Evolutionary conservation across 1,284 basidiomycete species (phyloP).

Genomic region (Rhodotorula sp.): DNA sequence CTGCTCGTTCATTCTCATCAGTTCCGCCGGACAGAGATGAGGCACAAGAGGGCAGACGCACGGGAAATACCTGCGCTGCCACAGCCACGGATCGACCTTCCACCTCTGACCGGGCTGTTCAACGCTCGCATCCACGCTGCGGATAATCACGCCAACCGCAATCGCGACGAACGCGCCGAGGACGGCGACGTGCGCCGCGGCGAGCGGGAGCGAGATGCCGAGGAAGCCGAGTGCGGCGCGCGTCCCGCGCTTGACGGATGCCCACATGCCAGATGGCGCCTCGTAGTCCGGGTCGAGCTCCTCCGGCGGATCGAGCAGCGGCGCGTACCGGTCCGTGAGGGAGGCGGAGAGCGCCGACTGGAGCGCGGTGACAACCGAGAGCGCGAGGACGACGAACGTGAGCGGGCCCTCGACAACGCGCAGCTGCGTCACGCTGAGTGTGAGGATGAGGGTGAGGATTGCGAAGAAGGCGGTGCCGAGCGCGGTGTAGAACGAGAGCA

Average conservation of each 20-base stretch:
- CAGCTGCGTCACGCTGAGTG: constrained; percentile 36
- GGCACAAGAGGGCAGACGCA: not conserved
- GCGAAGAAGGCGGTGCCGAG: constrained; percentile 18
- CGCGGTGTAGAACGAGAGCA: constrained; percentile 31
- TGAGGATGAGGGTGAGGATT: constrained; percentile 32
- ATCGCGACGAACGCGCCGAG: constrained; percentile 18
- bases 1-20: not conserved
- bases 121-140: constrained; percentile 32
- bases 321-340: constrained; percentile 34
- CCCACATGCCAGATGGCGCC: constrained; percentile 15
- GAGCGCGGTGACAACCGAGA: constrained; percentile 27
- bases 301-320: constrained; percentile 31
- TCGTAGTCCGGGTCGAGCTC: constrained; percentile 28
- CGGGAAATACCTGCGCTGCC: constrained; percentile 33
- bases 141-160: constrained; percentile 27
- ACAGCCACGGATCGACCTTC: constrained; percentile 36
- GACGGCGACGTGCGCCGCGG: constrained; percentile 34
- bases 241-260: constrained; percentile 17
- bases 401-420: constrained; percentile 36
- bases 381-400: constrained; percentile 31
- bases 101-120: constrained; percentile 36
- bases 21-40: too few relatives aligned
- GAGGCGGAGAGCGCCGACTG: constrained; percentile 34
- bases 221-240: constrained; percentile 21
- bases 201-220: constrained; percentile 35